Percentiles rank a stretch among this genome's conserved stretches.
Conservation (phyloP, 2,329 filamentous ascomycete genomes). For the Pleoardoris graminearum region DNA sequence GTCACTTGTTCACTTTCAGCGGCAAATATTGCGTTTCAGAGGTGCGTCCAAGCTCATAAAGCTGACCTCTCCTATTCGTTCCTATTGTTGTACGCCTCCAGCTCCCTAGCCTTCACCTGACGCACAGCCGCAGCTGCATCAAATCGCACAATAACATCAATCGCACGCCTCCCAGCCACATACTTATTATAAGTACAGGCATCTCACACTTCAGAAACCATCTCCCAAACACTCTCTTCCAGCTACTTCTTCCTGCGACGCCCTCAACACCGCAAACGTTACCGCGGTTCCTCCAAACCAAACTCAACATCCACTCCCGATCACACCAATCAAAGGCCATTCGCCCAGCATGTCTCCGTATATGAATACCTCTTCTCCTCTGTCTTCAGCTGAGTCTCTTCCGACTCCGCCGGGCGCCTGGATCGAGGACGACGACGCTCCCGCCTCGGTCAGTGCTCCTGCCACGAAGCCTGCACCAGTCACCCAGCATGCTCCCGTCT, state of each 20-base stretch:
- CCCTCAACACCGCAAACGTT: neutral
- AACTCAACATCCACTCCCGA: constrained; percentile 2
- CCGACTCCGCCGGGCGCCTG: constrained; percentile 4
- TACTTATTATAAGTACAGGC: neutral
- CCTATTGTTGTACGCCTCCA: neutral
- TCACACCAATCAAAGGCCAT: constrained; percentile 7
- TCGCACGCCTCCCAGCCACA: neutral
- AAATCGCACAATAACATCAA: neutral
- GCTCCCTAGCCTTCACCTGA: neutral
- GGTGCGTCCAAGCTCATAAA: too few species aligned
- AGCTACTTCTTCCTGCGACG: neutral
- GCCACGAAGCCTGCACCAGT: neutral
- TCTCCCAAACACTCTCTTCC: neutral
- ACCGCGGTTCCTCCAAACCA: neutral
- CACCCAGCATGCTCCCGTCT: neutral
- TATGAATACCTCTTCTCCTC: constrained; percentile 12
- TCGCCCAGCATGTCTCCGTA: constrained; percentile 13
- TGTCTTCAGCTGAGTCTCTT: constrained; percentile 15
- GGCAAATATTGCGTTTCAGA: too few species aligned
- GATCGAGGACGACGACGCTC: too few species aligned
- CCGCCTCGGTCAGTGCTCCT: neutral
- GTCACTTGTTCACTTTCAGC: neutral
- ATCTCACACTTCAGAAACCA: neutral
- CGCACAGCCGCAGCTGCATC: neutral
- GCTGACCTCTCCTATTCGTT: neutral